Evolutionary conservation across 2,329 filamentous ascomycete genomes (phyloP), one percentile per base, ranked within the genome.

Genomic region (Parafenestella ontariensis): DNA sequence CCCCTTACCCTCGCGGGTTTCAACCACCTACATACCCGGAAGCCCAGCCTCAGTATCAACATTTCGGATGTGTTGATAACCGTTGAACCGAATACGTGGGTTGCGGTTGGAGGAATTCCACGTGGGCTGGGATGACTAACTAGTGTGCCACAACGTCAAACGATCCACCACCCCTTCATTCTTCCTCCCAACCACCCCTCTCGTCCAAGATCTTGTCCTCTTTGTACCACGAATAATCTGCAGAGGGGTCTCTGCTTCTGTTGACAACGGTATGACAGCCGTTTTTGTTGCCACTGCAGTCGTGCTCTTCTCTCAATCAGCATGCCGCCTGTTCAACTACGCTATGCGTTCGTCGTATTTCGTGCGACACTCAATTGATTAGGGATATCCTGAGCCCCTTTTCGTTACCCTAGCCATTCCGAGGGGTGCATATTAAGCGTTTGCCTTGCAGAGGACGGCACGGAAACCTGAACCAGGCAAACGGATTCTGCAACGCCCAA

Each of bases 211-310:
- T 56, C 33, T 52, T 53, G 59, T 56, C 56, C 51, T 57, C 46
- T 34, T 42, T 54, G 66, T 69, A 59, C 52, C 39, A 69, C 65
- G 34, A 46, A 5, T 11, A 17, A 34, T 51, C 54, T 68, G 61
- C 54, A 55, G 58, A 49, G 46, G 51, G 49, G 56, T 42, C 49
- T 61, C 49, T 49, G 52, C 53, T 54, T 40, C 54, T 54, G 55
- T 52, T 57, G 49, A 58, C 51, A 54, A 51, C 23, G 53, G 64
- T 63, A 63, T 68, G 64, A 68, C 65, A 64, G 58, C 57, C 57
- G 59, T 64, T 63, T 41, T 59, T 59, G 52, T 60, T 60, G 58
- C 56, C 58, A 60, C 60, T 49, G 33, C 28, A 48, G 53, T 42
- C 55, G 53, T 58, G 47, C 48, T 49, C 49, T 50, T 49, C 20